phyloP scores from a whole-genome alignment of 176 grass and related monocot genomes.

The Thinopyrum elongatum region DNA sequence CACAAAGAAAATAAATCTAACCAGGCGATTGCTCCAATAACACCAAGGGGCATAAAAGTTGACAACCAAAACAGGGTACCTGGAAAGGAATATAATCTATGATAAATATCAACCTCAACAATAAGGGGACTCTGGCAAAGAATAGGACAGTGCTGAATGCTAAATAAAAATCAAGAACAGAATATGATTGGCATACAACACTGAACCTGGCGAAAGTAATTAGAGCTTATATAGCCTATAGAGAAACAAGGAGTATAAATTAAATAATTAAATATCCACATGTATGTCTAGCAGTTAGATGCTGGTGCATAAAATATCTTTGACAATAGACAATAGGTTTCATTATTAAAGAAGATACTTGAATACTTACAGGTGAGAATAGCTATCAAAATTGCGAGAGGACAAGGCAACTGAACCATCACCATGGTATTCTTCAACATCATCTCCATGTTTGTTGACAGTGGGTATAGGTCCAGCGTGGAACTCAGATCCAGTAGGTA shows the following conservation, averaged over 20 bases:
- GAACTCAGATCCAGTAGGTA: conserved; percentile 92
- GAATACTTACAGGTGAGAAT: conserved; percentile 77
- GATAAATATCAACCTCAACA: conserved; percentile 10
- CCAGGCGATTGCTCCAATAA: conserved; percentile 96
- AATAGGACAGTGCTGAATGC: not conserved
- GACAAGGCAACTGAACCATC: conserved; percentile 75
- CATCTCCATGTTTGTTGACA: conserved; percentile 86
- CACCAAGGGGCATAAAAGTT: conserved; percentile 99
- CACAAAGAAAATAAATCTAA: conserved; percentile 38
- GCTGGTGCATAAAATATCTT: not conserved
- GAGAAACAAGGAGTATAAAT: not conserved
- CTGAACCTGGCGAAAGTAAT: not conserved
- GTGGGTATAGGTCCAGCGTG: conserved; percentile 83
- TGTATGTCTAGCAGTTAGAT: conserved; percentile 10
- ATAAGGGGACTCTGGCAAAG: not conserved
- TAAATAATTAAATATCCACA: not conserved
- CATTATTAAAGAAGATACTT: conserved; percentile 21
- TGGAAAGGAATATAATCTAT: conserved; percentile 34
- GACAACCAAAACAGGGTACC: conserved; percentile 85
- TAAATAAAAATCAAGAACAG: not conserved
- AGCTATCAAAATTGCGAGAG: conserved; percentile 78
- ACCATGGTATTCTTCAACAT: conserved; percentile 60
- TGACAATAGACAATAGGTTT: not conserved
- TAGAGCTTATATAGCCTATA: conserved; percentile 1
- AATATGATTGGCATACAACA: conserved; percentile 20